phyloP scores from a whole-genome alignment of 257 asterid genomes.

The Hygrophila difformis region DNA sequence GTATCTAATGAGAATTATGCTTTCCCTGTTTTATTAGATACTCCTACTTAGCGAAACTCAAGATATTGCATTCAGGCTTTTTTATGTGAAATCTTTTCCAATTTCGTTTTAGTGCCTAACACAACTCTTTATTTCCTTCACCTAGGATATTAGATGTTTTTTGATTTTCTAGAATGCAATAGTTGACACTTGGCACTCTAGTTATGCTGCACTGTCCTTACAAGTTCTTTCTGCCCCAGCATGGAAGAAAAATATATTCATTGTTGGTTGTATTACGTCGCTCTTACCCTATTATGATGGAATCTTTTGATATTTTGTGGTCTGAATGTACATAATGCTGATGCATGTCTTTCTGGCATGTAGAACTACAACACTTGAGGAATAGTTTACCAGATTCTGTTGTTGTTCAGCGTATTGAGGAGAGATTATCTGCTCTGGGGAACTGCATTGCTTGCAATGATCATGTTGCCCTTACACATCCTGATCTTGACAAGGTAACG shows the following conservation, averaged over 20 bases:
- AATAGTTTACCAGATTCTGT: constrained; percentile 81
- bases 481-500: constrained; percentile 86
- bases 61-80: not conserved
- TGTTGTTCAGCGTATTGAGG: constrained; percentile 89
- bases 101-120: not conserved
- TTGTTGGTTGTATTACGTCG: no score
- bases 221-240: no score
- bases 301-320: no score
- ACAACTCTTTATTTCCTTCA: not conserved
- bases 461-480: constrained; percentile 89
- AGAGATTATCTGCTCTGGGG: constrained; percentile 83
- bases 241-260: no score
- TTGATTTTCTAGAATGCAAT: constrained; percentile 7
- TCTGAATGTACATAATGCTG: constrained; percentile 14
- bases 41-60: no score
- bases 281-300: no score
- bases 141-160: not conserved
- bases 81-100: not conserved
- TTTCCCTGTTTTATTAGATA: not conserved
- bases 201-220: no score
- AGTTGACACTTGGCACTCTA: no score
- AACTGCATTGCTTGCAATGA: constrained; percentile 92
- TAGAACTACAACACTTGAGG: constrained; percentile 87
- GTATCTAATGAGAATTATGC: constrained; percentile 1
- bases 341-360: constrained; percentile 4